phyloP scores from a whole-genome alignment of 495 filamentous ascomycete genomes.

The Polyplosphaeria fusca region DNA sequence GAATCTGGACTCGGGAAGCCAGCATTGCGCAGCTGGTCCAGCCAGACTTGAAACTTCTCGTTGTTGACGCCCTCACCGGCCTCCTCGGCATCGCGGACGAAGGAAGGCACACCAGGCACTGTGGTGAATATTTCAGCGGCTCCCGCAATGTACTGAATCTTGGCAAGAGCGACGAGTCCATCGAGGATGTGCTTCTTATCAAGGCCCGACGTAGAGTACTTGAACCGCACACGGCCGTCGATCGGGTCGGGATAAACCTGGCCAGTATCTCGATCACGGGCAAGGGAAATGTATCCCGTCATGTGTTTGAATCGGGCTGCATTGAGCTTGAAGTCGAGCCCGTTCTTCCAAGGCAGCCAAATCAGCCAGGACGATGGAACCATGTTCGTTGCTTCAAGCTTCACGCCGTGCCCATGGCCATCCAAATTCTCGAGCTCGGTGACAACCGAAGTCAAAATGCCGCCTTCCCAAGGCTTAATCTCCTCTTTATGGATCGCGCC shows the following conservation, averaged over 20 bases:
- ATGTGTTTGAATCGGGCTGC: constrained; percentile 60
- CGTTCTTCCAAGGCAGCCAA: constrained; percentile 60
- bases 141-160: constrained; percentile 72
- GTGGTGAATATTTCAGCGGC: constrained; percentile 71
- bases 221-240: constrained; percentile 60
- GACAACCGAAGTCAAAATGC: constrained; percentile 71
- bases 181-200: constrained; percentile 67
- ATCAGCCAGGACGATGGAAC: constrained; percentile 56
- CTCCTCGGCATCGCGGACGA: constrained; percentile 54
- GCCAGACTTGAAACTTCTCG: constrained; percentile 64
- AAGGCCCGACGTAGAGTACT: constrained; percentile 65
- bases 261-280: constrained; percentile 70
- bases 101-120: constrained; percentile 59
- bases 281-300: constrained; percentile 64
- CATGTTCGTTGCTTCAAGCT: constrained; percentile 72
- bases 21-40: constrained; percentile 50
- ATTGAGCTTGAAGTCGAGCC: constrained; percentile 64
- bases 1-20: constrained; percentile 52
- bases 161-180: constrained; percentile 67
- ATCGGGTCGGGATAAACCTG: constrained; percentile 70
- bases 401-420: constrained; percentile 75
- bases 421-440: constrained; percentile 81
- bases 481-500: constrained; percentile 64
- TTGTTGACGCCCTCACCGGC: constrained; percentile 59
- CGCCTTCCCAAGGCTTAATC: constrained; percentile 72